Conservation (phyloP, 345 rosid genomes). For the Alliaria petiolata region DNA sequence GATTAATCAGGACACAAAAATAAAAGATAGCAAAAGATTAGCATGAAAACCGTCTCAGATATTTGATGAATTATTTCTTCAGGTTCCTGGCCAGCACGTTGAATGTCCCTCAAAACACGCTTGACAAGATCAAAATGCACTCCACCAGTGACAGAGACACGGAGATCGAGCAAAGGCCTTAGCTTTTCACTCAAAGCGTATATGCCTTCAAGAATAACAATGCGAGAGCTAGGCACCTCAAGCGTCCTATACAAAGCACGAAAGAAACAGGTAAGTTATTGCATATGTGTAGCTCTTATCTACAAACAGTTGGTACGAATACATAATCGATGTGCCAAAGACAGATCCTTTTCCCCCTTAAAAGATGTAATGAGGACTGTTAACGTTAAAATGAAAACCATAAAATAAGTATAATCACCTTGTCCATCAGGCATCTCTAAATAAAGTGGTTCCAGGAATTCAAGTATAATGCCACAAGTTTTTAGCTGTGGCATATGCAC, state of each 20-base stretch:
- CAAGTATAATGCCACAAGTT: not conserved
- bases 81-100: conserved; percentile 98
- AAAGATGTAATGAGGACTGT: not conserved
- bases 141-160: conserved; percentile 96
- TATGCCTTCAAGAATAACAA: conserved; percentile 94
- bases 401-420: not conserved
- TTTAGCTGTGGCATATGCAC: not conserved
- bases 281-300: conserved; percentile 5
- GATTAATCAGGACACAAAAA: conserved; percentile 10
- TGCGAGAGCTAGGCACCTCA: conserved; percentile 87
- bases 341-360: not conserved
- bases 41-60: conserved; percentile 77
- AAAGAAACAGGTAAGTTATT: conserved; percentile 13
- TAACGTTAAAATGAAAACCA: not conserved
- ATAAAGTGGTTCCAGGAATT: not conserved
- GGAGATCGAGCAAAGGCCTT: conserved; percentile 87
- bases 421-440: not conserved
- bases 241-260: conserved; percentile 55
- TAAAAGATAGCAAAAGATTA: conserved; percentile 24
- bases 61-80: conserved; percentile 98
- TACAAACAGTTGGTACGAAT: not conserved
- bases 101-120: conserved; percentile 92
- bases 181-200: conserved; percentile 88
- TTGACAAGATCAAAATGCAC: conserved; percentile 98
- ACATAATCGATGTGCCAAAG: not conserved